A percentile compares a stretch with the other conserved stretches of the same genome.
Conservation (phyloP, 2,329 filamentous ascomycete genomes). For the Ophiostoma pallidulum region DNA sequence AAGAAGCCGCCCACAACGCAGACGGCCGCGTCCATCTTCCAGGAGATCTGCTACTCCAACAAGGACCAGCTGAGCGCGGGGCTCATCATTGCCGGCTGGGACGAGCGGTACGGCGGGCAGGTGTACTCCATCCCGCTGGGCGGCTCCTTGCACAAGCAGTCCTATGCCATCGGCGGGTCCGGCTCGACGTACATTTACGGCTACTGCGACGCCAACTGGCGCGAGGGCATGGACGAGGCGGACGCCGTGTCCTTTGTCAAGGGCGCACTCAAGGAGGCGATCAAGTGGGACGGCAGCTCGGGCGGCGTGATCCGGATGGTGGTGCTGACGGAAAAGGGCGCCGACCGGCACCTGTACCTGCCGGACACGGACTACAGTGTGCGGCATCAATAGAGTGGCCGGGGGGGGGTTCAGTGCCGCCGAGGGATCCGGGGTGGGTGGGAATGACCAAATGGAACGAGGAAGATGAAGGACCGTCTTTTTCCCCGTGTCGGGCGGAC, state of each 20-base stretch:
- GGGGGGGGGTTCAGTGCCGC: too few species aligned
- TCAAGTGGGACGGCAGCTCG: slow-evolving; percentile 99
- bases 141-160: slow-evolving; percentile 93
- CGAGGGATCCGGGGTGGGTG: too few species aligned
- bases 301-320: slow-evolving; percentile 98
- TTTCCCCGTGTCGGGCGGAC: too few species aligned
- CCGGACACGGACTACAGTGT: slow-evolving; percentile 82
- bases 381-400: slow-evolving; percentile 47
- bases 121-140: slow-evolving; percentile 96
- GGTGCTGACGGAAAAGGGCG: slow-evolving; percentile 81
- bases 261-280: slow-evolving; percentile 80
- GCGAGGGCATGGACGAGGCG: slow-evolving; percentile 83
- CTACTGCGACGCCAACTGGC: slow-evolving; percentile 95
- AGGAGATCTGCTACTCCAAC: slow-evolving; percentile 96
- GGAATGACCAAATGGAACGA: too few species aligned
- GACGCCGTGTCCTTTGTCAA: slow-evolving; percentile 92
- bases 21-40: slow-evolving; percentile 90
- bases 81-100: slow-evolving; percentile 97
- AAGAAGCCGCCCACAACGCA: slow-evolving; percentile 87
- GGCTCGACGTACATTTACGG: slow-evolving; percentile 99
- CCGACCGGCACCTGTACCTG: slow-evolving; percentile 88
- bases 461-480: too few species aligned
- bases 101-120: slow-evolving; percentile 87
- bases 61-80: slow-evolving; percentile 91
- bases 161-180: slow-evolving; percentile 91